These are phyloP conservation scores for Lichtheimia ornata DNA, from an alignment of 371 early-diverging fungal species.

Conservation along the genomic window DNA sequence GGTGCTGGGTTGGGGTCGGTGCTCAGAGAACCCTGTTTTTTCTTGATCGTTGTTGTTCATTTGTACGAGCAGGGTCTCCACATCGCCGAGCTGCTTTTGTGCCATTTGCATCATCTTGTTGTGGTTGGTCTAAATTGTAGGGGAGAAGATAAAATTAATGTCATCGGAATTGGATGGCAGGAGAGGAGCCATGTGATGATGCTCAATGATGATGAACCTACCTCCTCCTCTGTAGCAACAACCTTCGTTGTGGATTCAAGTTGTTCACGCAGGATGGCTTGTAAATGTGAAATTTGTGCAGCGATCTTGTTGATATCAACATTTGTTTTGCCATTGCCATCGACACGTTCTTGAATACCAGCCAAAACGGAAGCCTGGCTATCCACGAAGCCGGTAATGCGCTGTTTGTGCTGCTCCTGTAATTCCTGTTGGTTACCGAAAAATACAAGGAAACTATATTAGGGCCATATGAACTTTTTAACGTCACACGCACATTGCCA, in stretches of 20 bases:
- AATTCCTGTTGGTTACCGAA: conserved; percentile 1
- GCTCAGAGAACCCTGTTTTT: conserved; percentile 10
- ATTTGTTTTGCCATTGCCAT: conserved; percentile 1
- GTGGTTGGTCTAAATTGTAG: background rate
- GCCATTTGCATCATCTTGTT: background rate
- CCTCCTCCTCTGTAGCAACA: background rate
- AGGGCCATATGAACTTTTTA: no score
- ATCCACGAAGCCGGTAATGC: conserved; percentile 1
- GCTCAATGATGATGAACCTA: background rate
- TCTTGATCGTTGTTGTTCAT: conserved; percentile 3
- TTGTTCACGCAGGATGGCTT: conserved; percentile 4
- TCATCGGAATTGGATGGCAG: no score
- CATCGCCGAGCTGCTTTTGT: background rate
- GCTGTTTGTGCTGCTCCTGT: conserved; percentile 4
- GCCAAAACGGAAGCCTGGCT: conserved; percentile 7
- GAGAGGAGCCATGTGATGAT: no score
- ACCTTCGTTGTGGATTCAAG: background rate
- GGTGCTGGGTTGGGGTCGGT: conserved; percentile 4
- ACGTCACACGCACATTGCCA: background rate
- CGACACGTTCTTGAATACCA: conserved; percentile 6
- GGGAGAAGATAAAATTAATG: no score
- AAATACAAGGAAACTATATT: background rate
- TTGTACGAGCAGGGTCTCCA: background rate
- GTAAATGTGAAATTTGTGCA: background rate
- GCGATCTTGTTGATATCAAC: background rate